Evolutionary conservation across 192 early-diverging fungal species (phyloP), one percentile per base, ranked within the genome.

Genomic region (Linderina pennispora): DNA sequence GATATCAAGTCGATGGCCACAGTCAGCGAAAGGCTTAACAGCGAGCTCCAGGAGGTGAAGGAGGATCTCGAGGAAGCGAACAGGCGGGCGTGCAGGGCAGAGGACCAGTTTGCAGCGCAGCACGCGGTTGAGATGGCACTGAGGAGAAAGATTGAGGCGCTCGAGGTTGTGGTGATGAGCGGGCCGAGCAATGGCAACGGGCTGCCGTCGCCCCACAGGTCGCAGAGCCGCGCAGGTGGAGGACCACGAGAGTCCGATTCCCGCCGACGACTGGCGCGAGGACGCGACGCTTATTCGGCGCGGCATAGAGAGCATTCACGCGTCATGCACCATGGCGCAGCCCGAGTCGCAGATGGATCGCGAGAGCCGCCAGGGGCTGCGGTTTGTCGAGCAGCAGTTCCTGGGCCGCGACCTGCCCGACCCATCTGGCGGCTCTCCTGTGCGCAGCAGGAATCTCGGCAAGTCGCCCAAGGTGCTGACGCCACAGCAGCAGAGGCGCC

Each of bases 1-100:
- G 45, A 52, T 16, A 13, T 61, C 9, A 55, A 56, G 18, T 26
- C 36, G 0, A 53, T 53, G 45, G 40, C 45, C 7, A 22, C 18
- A 0, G 25, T 23, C 14, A 19, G 39, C 15, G 25, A 51, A 26
- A 17, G 34, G 11, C 38, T 33, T 17, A 49, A 34, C 10, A 25
- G 21, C 0, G 46, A 59, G 17, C 28, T 55, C 4, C 47, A 17
- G n/a, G 0, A 36, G 17, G 23, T 25, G 22, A 22, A 24, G 1
- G 42, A 17, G 0, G 15, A 23, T 13, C 21, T 42, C 10, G 40
- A 34, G n/a, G 47, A 55, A 11, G 60, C 42, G 2, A 36, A 25
- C 3, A 19, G 23, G 13, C 52, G 46, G 1, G 53, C 53, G 3
- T 22, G 41, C 8, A 21, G 15, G n/a, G 23, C 32, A 23, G 53